phyloP scores from a whole-genome alignment of 1,284 basidiomycete species.

The Cutaneotrichosporon curvatum region DNA sequence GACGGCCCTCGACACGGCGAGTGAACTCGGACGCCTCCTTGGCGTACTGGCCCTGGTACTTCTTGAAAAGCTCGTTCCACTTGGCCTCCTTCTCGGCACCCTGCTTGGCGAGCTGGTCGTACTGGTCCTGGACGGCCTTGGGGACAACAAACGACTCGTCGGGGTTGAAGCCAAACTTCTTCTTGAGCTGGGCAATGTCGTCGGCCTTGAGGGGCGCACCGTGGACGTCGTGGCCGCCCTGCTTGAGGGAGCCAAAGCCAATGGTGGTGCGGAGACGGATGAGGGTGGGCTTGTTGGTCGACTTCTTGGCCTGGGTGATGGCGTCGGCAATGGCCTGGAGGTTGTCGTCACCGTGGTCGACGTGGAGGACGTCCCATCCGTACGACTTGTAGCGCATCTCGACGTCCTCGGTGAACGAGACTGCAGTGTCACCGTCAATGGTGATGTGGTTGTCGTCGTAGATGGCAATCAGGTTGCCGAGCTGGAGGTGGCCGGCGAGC shows the following conservation, averaged over 20 bases:
- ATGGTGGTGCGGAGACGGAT: conserved; percentile 84
- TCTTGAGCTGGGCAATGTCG: conserved; percentile 77
- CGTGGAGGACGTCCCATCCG: conserved; percentile 86
- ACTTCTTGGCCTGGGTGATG: conserved; percentile 67
- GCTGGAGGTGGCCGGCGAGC: conserved; percentile 81
- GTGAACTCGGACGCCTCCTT: conserved; percentile 76
- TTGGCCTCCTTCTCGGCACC: conserved; percentile 67
- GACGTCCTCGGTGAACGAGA: conserved; percentile 92
- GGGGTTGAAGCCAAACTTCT: conserved; percentile 74
- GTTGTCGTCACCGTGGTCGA: conserved; percentile 79
- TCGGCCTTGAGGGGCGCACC: conserved; percentile 88
- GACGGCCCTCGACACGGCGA: conserved; percentile 73
- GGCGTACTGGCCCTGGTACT: conserved; percentile 72
- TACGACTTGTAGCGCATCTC: conserved; percentile 80
- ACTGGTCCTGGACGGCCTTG: conserved; percentile 63
- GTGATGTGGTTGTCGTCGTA: conserved; percentile 93
- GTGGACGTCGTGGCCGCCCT: conserved; percentile 89
- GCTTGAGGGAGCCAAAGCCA: conserved; percentile 83
- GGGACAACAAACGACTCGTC: conserved; percentile 75
- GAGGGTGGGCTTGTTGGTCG: conserved; percentile 76
- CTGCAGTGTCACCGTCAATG: conserved; percentile 86
- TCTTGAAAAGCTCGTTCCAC: conserved; percentile 66
- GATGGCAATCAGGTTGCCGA: conserved; percentile 85
- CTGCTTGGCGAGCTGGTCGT: conserved; percentile 59
- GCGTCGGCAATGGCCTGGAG: conserved; percentile 71